phyloP scores from a whole-genome alignment of 805 yeast species.

The Wickerhamomyces bovis region DNA sequence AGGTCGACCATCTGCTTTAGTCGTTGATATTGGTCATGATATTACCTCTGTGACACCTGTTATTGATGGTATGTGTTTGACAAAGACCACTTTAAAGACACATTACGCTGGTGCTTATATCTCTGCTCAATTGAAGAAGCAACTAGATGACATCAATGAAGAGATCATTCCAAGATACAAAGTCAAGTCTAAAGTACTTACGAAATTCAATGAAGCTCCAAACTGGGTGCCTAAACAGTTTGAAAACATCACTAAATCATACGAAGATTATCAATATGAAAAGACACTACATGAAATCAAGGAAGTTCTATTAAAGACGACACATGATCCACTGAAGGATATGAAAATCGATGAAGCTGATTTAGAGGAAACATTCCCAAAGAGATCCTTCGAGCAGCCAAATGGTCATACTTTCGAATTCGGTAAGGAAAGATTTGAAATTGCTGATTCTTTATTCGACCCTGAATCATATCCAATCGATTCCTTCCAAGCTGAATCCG shows the following conservation, averaged over 20 bases:
- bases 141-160: constrained; percentile 30
- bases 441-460: constrained; percentile 70
- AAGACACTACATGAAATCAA: constrained; percentile 67
- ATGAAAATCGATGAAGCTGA: constrained; percentile 4
- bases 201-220: constrained; percentile 28
- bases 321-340: constrained; percentile 34
- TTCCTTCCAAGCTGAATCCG: constrained; percentile 40
- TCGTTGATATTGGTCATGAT: constrained; percentile 84
- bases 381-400: constrained; percentile 65
- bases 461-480: constrained; percentile 43
- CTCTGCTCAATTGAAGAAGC: constrained; percentile 44
- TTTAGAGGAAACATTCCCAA: constrained; percentile 23
- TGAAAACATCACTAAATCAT: constrained; percentile 31
- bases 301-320: constrained; percentile 56
- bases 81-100: constrained; percentile 65
- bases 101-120: constrained; percentile 68
- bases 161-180: constrained; percentile 42
- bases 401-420: constrained; percentile 64
- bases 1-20: constrained; percentile 81
- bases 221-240: constrained; percentile 21
- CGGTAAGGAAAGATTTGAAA: constrained; percentile 50
- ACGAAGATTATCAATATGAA: constrained; percentile 49
- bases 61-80: constrained; percentile 71
- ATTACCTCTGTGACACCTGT: constrained; percentile 73
- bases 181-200: constrained; percentile 39